Evolutionary conservation across 2,329 filamentous ascomycete genomes (phyloP), one percentile per base, ranked within the genome.

Genomic region (Camptophora hylomeconis): DNA sequence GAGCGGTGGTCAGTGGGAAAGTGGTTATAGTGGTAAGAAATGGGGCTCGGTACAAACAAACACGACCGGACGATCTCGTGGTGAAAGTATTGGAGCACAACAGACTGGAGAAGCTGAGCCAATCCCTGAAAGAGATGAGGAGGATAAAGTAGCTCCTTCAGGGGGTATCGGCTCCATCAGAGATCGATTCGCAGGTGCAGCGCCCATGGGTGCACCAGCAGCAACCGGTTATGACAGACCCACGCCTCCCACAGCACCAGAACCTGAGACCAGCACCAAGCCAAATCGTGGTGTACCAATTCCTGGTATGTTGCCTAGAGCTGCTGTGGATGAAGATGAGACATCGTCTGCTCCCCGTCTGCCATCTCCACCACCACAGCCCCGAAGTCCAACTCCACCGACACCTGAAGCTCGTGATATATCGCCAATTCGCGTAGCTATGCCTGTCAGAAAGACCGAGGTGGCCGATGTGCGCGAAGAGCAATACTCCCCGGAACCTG

Each of bases 1-100:
- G 48, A 92, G 80, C 47, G 83, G 80, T 37, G 60, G 58, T 33
- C 75, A 82, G 36, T 94, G 86, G 86, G 84, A 87, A 66, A 93
- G 84, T 53, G 80, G 82, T 11, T 94, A 94, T 51, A 63, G 65
- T 26, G 87, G 87, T 37, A 95, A 93, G 63, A 77, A 72, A 18
- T 95, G 87, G 87, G 83, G 73, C 15, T 61, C 84, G 3, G 83
- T 94, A 17, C 73, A 84, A 46, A 82, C 78, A 7, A 71, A 69
- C 7, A 66, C 70, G 32, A 86, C 75, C 30, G 76, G 77, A 11
- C 75, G 75, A 32, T 73, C 72, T 34, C 61, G 55, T 7, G 47
- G 49, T 16, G n/a, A n/a, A n/a, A 66, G 63, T 45, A 63, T 62
- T 41, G 60, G 60, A 23, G 63, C 71, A 35, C 74, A 87, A 47